Evolutionary conservation across 371 early-diverging fungal genomes (phyloP).

Genomic region (Umbelopsis sp.): DNA sequence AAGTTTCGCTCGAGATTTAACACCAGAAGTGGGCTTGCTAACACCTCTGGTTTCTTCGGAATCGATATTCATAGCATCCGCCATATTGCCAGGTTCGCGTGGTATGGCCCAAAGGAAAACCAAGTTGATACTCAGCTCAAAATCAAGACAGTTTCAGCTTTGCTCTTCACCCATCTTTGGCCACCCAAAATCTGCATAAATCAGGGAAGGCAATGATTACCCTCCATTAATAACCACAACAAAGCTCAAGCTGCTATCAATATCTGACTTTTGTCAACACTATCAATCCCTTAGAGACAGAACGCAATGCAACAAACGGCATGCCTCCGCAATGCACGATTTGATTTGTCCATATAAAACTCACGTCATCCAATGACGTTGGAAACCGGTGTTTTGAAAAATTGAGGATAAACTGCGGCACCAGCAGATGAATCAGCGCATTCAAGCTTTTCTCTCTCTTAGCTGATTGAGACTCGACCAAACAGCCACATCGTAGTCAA

Average conservation of each 20-base stretch:
- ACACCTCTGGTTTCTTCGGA: neutral
- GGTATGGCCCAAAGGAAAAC: neutral
- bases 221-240: neutral
- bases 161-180: no score
- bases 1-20: conserved; percentile 15
- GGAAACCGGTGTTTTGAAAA: conserved; percentile 16
- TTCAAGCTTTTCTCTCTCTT: conserved; percentile 17
- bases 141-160: neutral
- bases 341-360: neutral
- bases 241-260: neutral
- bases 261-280: neutral
- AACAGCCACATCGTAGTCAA: conserved; percentile 10
- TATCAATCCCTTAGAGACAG: no score
- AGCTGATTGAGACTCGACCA: conserved; percentile 16
- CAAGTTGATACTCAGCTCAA: conserved; percentile 12
- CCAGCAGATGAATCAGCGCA: neutral
- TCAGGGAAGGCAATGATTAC: neutral
- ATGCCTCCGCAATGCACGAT: neutral
- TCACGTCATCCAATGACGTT: conserved; percentile 13
- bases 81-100: neutral
- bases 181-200: no score
- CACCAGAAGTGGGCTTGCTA: neutral
- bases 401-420: conserved; percentile 17
- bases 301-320: neutral
- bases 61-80: conserved; percentile 14